Evolutionary conservation across 352 stramenopile genomes (phyloP).

Genomic region (Pythium grandisporangium): DNA sequence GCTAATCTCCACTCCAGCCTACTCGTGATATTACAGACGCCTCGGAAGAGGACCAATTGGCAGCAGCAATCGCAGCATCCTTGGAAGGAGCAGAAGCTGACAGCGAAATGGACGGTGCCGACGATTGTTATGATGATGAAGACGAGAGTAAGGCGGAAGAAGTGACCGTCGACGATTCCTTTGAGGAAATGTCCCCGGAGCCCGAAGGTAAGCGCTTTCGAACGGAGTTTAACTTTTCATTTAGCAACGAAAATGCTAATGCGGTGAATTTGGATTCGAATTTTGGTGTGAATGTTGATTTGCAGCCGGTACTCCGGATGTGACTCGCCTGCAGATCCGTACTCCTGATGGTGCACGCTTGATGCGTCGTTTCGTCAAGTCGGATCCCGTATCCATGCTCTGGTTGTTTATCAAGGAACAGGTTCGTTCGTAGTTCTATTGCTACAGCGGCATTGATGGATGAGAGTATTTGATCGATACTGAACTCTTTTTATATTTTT

Average conservation of each 20-base stretch:
- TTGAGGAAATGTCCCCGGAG: conserved; percentile 38
- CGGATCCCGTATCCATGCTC: conserved; percentile 48
- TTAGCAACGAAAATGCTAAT: background rate
- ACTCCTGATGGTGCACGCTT: conserved; percentile 54
- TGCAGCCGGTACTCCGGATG: conserved; percentile 31
- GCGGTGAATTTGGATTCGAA: conserved; percentile 4
- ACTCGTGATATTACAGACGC: conserved; percentile 34
- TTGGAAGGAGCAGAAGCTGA: conserved; percentile 40
- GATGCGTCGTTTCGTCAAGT: conserved; percentile 65
- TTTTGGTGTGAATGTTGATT: no score
- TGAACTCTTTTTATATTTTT: background rate
- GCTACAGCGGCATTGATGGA: no score
- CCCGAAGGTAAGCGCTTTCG: conserved; percentile 29
- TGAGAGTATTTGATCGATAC: no score
- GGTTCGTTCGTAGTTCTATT: conserved; percentile 14
- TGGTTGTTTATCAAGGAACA: conserved; percentile 69
- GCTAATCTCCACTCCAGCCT: no score
- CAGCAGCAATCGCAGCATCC: conserved; percentile 71
- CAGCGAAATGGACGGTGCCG: conserved; percentile 16
- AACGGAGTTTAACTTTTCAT: no score
- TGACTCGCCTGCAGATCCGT: conserved; percentile 66
- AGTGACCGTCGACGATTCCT: conserved; percentile 13
- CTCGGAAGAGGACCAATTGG: conserved; percentile 70
- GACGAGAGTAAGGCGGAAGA: conserved; percentile 33
- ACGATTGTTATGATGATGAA: conserved; percentile 26